phyloP scores from a whole-genome alignment of 1,284 basidiomycete genomes.

The Boletellus dicymbophilus region DNA sequence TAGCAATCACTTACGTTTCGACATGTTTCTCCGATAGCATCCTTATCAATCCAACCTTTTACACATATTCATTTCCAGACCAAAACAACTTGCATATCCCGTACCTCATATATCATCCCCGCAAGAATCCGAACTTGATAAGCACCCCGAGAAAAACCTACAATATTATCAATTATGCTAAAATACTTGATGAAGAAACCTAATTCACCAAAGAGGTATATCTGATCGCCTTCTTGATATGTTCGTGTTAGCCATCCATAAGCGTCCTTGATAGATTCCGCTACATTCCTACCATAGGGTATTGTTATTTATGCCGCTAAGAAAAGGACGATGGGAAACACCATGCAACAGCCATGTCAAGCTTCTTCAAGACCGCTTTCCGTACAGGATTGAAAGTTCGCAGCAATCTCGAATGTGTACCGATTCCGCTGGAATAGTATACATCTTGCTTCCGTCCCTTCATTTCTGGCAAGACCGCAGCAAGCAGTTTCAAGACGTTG shows the following conservation, averaged over 20 bases:
- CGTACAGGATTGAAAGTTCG: conserved; percentile 6
- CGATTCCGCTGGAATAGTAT: conserved; percentile 37
- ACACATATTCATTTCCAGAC: not conserved
- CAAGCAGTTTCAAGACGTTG: conserved; percentile 30
- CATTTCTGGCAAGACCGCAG: conserved; percentile 17
- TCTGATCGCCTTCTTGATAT: conserved; percentile 38
- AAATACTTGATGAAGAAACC: not conserved
- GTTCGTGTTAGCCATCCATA: conserved; percentile 42
- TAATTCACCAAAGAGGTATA: conserved; percentile 42
- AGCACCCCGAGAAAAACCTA: conserved; percentile 51
- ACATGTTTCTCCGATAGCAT: not conserved
- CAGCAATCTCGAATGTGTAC: conserved; percentile 25
- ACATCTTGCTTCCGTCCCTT: conserved; percentile 17
- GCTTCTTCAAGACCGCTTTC: conserved; percentile 6
- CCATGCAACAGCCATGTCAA: conserved; percentile 30
- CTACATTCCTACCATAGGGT: conserved; percentile 16
- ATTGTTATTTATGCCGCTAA: not conserved
- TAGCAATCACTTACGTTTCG: conserved; percentile 16
- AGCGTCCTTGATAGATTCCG: conserved; percentile 31
- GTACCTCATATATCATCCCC: conserved; percentile 41
- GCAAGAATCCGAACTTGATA: conserved; percentile 45
- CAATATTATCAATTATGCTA: not conserved
- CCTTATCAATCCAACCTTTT: not conserved
- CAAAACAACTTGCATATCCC: not conserved
- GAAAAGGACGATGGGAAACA: not conserved